A percentile compares a stretch with the other conserved stretches of the same genome.
phyloP scores from a whole-genome alignment of 306 rosid genomes.

The Ormosia semicastrata region DNA sequence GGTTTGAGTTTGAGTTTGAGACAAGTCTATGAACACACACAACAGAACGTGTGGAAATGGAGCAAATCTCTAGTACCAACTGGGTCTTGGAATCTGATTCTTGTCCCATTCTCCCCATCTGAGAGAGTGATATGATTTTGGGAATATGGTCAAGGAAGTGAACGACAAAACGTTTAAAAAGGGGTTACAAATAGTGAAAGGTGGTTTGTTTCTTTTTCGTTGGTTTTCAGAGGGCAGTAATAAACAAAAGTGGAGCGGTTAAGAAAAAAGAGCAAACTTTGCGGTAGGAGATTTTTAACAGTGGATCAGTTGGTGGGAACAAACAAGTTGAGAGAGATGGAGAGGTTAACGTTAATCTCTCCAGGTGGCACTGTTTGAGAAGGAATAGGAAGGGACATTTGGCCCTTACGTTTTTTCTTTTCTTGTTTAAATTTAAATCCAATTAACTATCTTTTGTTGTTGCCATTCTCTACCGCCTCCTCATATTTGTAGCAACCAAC shows the following conservation, averaged over 20 bases:
- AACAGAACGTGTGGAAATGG: conserved; percentile 58
- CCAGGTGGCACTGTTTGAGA: conserved; percentile 42
- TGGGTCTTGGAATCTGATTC: conserved; percentile 71
- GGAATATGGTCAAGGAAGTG: background rate
- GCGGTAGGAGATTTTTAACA: conserved; percentile 59
- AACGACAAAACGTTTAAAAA: conserved; percentile 33
- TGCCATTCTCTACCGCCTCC: background rate
- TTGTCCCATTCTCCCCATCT: conserved; percentile 57
- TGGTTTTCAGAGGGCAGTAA: conserved; percentile 23
- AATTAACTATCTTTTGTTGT: background rate
- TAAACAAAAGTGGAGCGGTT: conserved; percentile 72
- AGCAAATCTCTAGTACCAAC: conserved; percentile 74
- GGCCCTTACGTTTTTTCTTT: conserved; percentile 13
- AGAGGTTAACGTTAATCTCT: conserved; percentile 40
- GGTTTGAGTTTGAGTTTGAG: conserved; percentile 17
- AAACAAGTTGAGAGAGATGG: background rate
- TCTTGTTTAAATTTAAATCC: conserved; percentile 16
- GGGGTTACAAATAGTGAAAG: conserved; percentile 46
- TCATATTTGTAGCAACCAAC: conserved; percentile 22
- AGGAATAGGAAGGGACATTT: conserved; percentile 14
- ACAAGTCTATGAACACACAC: conserved; percentile 56
- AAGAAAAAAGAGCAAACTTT: conserved; percentile 59
- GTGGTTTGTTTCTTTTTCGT: conserved; percentile 10
- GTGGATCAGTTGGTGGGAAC: conserved; percentile 63
- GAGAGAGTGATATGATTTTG: conserved; percentile 16